Evolutionary conservation across 495 filamentous ascomycete species (phyloP).

Genomic region (Xylaria flabelliformis): DNA sequence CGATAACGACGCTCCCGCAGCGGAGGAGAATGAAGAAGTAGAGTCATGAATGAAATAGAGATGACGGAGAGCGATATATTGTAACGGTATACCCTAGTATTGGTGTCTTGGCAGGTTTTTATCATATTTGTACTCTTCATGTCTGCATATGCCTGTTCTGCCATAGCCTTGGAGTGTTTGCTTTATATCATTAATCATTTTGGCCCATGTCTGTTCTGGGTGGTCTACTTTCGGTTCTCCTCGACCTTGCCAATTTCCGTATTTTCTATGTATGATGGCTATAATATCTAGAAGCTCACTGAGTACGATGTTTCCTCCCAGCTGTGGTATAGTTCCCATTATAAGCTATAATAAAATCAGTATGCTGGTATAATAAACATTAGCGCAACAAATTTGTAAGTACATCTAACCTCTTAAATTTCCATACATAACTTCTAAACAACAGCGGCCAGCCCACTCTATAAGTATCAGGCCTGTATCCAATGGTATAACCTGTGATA

Average conservation of each 20-base stretch:
- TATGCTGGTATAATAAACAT: not conserved
- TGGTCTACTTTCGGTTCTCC: not conserved
- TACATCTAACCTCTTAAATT: no score
- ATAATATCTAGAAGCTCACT: not conserved
- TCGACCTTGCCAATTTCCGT: not conserved
- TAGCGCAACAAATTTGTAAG: no score
- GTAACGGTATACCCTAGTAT: slow-evolving; percentile 22
- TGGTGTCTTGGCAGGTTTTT: not conserved
- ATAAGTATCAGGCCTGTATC: not conserved
- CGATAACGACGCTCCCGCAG: slow-evolving; percentile 8
- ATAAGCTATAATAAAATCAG: not conserved
- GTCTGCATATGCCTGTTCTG: slow-evolving; percentile 1
- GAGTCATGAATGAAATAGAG: slow-evolving; percentile 13
- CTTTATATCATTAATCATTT: slow-evolving; percentile 14
- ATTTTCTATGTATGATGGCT: not conserved
- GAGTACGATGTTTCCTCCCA: not conserved
- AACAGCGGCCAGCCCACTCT: not conserved
- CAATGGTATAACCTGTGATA: not conserved
- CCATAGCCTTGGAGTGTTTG: slow-evolving; percentile 27
- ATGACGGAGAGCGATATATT: not conserved
- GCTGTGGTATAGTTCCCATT: not conserved
- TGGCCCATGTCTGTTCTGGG: not conserved
- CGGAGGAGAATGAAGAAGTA: slow-evolving; percentile 2
- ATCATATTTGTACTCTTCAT: slow-evolving; percentile 2
- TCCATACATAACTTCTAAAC: not conserved